A percentile compares a stretch with the other conserved stretches of the same genome.
phyloP scores from a whole-genome alignment of 2,329 filamentous ascomycete species.

The Exophiala xenobiotica region DNA sequence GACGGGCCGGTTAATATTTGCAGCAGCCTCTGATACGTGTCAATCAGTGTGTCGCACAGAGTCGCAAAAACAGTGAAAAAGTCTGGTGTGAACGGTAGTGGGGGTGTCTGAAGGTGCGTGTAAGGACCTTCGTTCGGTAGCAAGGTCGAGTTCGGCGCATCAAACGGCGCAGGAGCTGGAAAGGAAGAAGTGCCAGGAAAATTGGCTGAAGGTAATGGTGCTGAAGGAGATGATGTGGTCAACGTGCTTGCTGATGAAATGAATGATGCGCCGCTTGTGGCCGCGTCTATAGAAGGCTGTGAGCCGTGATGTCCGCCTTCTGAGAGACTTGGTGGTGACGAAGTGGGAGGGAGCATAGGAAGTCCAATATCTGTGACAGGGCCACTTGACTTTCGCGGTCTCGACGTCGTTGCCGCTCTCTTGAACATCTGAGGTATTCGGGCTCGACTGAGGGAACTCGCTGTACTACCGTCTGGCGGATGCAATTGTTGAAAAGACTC shows the following conservation, averaged over 20 bases:
- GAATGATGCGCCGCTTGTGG: conserved; percentile 43
- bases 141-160: conserved; percentile 29
- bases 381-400: conserved; percentile 40
- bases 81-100: conserved; percentile 91
- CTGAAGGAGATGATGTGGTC: conserved; percentile 26
- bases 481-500: conserved; percentile 90
- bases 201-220: conserved; percentile 40
- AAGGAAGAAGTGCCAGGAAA: conserved; percentile 43
- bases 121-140: conserved; percentile 50
- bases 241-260: conserved; percentile 36
- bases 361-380: conserved; percentile 61
- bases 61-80: conserved; percentile 97
- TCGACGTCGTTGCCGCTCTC: conserved; percentile 58
- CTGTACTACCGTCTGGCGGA: conserved; percentile 68
- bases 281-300: conserved; percentile 41
- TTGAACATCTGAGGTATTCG: conserved; percentile 83
- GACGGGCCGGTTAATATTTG: conserved; percentile 72
- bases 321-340: conserved; percentile 24
- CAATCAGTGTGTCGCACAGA: conserved; percentile 90
- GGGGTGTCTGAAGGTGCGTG: conserved; percentile 82
- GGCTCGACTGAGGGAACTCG: conserved; percentile 70
- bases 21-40: conserved; percentile 80
- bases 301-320: conserved; percentile 22
- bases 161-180: conserved; percentile 57
- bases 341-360: conserved; percentile 40